A percentile compares a stretch with the other conserved stretches of the same genome.
These are phyloP conservation scores for Camellia sinensis DNA, from an alignment of 148 eudicot species.

Conservation along the genomic window DNA sequence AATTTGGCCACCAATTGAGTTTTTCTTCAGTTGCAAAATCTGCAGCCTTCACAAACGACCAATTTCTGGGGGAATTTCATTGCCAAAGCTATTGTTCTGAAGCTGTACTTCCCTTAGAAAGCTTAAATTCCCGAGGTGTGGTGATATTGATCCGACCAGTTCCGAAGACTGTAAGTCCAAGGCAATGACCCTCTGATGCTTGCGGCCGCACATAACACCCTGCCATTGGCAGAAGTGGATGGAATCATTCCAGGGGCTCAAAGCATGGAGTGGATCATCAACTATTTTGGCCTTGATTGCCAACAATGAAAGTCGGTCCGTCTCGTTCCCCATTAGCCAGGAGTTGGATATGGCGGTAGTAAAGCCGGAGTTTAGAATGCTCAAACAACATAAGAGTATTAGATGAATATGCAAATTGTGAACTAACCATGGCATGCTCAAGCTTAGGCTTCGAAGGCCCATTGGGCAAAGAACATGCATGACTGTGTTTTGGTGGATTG, in stretches of 20 bases:
- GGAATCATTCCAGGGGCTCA: constrained; percentile 13
- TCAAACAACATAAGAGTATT: too few relatives aligned
- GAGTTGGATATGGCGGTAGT: too few relatives aligned
- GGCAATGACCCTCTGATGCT: background rate
- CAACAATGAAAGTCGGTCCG: background rate
- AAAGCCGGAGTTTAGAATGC: too few relatives aligned
- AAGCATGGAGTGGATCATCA: background rate
- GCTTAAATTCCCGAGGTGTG: background rate
- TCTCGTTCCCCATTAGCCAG: background rate
- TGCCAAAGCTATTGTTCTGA: background rate
- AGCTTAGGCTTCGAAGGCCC: too few relatives aligned
- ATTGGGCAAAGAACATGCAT: too few relatives aligned
- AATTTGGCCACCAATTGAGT: background rate
- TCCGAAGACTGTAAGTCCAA: constrained; percentile 1
- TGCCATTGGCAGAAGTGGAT: too few relatives aligned
- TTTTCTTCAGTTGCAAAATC: background rate
- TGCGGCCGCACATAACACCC: background rate
- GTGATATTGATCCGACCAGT: background rate
- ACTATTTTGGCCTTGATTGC: background rate
- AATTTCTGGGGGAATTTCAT: background rate
- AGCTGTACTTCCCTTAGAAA: background rate
- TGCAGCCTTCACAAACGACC: constrained; percentile 5
- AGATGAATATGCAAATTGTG: too few relatives aligned
- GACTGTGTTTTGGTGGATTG: too few relatives aligned
- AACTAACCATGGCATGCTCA: too few relatives aligned